Percentiles rank a stretch among this genome's conserved stretches.
Conservation (phyloP, 108 stramenopile species). For the Nitzschia palea region DNA sequence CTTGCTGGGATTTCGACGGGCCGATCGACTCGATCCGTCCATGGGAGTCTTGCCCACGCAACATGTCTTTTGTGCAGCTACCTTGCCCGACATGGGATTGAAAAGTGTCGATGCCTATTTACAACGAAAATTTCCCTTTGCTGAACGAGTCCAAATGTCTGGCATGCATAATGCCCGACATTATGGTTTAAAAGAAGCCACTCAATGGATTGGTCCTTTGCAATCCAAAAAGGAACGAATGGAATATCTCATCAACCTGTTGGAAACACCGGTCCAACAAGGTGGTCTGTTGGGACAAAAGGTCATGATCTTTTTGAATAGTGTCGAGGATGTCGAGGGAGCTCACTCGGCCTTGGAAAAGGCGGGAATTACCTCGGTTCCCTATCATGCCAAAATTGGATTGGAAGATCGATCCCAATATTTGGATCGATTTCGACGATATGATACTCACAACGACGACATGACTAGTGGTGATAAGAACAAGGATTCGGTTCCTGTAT, state of each 20-base stretch:
- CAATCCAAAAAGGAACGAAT: conserved; percentile 79
- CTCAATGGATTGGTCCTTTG: conserved; percentile 67
- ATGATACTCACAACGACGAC: conserved; percentile 18
- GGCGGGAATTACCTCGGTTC: conserved; percentile 74
- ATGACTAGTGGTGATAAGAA: conserved; percentile 6
- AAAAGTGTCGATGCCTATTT: conserved; percentile 91
- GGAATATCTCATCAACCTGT: conserved; percentile 68
- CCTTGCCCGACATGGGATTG: conserved; percentile 91
- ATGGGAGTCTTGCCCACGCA: conserved; percentile 52
- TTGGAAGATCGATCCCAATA: conserved; percentile 77
- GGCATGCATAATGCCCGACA: conserved; percentile 89
- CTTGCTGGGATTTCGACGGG: conserved; percentile 88
- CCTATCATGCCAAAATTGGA: conserved; percentile 85
- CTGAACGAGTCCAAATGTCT: conserved; percentile 59
- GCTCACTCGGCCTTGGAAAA: conserved; percentile 65
- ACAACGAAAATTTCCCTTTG: conserved; percentile 79
- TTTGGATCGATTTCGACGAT: conserved; percentile 80
- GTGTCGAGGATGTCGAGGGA: conserved; percentile 82
- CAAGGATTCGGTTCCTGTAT: conserved; percentile 73
- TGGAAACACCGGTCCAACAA: conserved; percentile 36
- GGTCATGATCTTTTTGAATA: conserved; percentile 89
- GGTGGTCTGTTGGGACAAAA: conserved; percentile 79
- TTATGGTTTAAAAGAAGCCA: conserved; percentile 69
- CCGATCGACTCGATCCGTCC: conserved; percentile 50
- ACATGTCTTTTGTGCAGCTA: conserved; percentile 92